A percentile compares a stretch with the other conserved stretches of the same genome.
These are phyloP conservation scores for Antitrichia curtipendula DNA, from an alignment of 225 moss, liverwort and hornwort genomes.

Conservation along the genomic window DNA sequence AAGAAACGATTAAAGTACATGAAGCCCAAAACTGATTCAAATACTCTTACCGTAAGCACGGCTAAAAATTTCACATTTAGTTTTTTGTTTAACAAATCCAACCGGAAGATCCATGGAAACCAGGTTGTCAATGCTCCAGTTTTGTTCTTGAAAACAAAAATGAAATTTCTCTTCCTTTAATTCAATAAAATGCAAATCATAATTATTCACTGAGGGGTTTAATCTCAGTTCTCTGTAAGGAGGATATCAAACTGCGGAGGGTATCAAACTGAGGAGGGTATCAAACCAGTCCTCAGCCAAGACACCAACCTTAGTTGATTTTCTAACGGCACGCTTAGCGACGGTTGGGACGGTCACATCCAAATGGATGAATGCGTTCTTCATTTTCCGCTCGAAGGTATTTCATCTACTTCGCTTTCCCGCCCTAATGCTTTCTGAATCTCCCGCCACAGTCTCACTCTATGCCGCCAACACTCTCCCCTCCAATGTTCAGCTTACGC, in stretches of 20 bases:
- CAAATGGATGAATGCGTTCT: background rate
- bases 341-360: background rate
- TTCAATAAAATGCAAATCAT: background rate
- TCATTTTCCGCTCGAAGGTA: background rate
- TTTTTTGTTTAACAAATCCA: background rate
- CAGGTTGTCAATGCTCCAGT: rapidly evolving
- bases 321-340: background rate
- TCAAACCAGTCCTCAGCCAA: background rate
- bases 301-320: background rate
- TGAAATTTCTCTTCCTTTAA: background rate
- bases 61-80: background rate
- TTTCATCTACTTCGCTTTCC: background rate
- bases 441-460: background rate
- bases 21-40: background rate
- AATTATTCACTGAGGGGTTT: background rate
- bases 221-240: too few species aligned
- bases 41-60: background rate
- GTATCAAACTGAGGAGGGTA: background rate
- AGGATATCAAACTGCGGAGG: background rate
- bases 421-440: background rate
- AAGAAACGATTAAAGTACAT: background rate
- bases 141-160: background rate
- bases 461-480: background rate
- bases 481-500: too few species aligned
- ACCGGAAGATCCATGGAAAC: rapidly evolving